Percentiles rank a stretch among this genome's conserved stretches.
Conservation (phyloP, 768 basidiomycete genomes). For the Dacryopinax spathularia region DNA sequence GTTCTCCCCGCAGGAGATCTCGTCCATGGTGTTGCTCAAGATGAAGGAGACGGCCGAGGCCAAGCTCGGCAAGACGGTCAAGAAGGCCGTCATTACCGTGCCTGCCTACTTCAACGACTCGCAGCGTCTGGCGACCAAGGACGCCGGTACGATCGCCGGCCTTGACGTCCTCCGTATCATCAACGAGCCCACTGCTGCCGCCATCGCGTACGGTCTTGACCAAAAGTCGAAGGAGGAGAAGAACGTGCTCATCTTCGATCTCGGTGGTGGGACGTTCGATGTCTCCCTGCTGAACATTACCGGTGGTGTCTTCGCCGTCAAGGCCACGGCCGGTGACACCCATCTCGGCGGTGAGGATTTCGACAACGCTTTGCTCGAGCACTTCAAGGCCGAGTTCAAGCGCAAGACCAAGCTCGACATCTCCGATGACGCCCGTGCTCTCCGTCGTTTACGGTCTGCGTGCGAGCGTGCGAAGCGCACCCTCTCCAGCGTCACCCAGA, state of each 20-base stretch:
- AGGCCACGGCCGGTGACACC: constrained; percentile 98
- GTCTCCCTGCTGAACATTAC: constrained; percentile 95
- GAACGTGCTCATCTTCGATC: constrained; percentile 98
- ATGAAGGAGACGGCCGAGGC: constrained; percentile 99
- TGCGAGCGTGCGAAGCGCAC: constrained; percentile 99
- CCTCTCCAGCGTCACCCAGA: constrained; percentile 94
- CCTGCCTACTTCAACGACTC: constrained; percentile 99
- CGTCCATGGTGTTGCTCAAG: constrained; percentile 98
- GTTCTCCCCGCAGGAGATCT: constrained; percentile 97
- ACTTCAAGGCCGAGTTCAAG: constrained; percentile 99
- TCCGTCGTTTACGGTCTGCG: constrained; percentile 87
- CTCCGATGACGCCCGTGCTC: constrained; percentile 90
- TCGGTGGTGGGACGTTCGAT: constrained; percentile 99
- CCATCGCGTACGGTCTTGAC: constrained; percentile 93
- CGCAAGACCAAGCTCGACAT: constrained; percentile 93
- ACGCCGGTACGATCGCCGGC: constrained; percentile 94
- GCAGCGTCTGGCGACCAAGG: constrained; percentile 97
- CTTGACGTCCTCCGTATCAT: constrained; percentile 99
- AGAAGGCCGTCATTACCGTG: constrained; percentile 97
- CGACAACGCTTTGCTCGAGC: constrained; percentile 92
- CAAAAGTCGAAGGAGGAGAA: constrained; percentile 88
- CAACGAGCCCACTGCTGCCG: constrained; percentile 99
- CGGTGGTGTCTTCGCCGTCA: constrained; percentile 97
- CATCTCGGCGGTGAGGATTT: constrained; percentile 99
- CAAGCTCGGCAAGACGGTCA: constrained; percentile 94